Evolutionary conservation across 306 rosid genomes (phyloP), one percentile per base, ranked within the genome.

Genomic region (Oemleria cerasiformis): DNA sequence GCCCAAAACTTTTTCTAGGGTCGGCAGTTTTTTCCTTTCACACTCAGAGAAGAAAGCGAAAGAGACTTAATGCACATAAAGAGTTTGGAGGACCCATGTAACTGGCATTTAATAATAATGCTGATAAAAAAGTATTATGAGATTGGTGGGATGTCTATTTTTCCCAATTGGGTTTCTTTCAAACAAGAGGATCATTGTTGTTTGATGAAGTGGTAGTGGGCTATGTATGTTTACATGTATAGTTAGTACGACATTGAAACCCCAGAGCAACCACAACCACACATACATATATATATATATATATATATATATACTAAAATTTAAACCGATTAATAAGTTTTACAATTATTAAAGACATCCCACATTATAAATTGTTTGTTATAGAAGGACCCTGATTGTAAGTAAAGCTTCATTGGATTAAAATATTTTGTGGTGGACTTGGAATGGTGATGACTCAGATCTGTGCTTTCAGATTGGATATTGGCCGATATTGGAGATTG

Each of bases 401-500:
- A 76, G 53, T 70, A 65, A 76, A 72, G 72, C 74, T 76, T 80
- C 70, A 17, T 60, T 20, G 15, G 4, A 57, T 69, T 77, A 64
- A 68, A 72, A 75, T 77, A 78, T 56, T 67, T 41, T 69, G 23
- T 73, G 70, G 65, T 63, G 81, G 75, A 64, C 74, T 76, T 82
- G 87, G 73, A 80, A 73, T 79, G 78, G 78, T 80, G 78, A 80
- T 80, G 87, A 84, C 74, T 87, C 73, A 54, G 85, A 74, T 77
- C 11, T 19, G 49, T 40, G 48, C 68, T 74, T 44, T 68, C 59
- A 48, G 45, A 45, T 50, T 57, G 64, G 21, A 73, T 30, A 50
- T 40, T 70, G 74, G 36, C 36, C 36, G 36, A 30, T 30, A 30
- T 30, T 44, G 71, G 64, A 48, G 45, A 45, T 50, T 57, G 60